Evolutionary conservation across 2,329 filamentous ascomycete genomes (phyloP).

Genomic region (Pestalotiopsis sp.): DNA sequence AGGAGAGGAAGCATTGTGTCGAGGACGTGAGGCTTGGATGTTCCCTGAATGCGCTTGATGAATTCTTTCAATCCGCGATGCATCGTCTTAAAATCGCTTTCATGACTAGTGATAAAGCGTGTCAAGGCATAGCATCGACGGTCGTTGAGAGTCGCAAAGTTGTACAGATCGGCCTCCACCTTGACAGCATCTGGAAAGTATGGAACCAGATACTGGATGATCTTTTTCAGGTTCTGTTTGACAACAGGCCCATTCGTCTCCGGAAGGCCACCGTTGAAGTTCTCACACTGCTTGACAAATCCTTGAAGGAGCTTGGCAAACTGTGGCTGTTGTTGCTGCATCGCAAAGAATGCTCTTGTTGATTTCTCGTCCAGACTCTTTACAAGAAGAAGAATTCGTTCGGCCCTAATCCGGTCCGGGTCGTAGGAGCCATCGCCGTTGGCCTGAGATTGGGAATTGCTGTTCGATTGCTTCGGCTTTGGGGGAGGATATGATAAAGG

Average conservation of each 20-base stretch:
- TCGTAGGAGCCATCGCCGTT: slow-evolving; percentile 52
- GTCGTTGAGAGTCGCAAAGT: slow-evolving; percentile 89
- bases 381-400: slow-evolving; percentile 80
- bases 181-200: slow-evolving; percentile 75
- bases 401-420: slow-evolving; percentile 75
- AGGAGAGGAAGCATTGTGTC: slow-evolving; percentile 82
- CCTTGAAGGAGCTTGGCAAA: slow-evolving; percentile 72
- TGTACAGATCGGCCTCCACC: slow-evolving; percentile 76
- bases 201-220: slow-evolving; percentile 71
- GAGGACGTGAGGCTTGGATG: slow-evolving; percentile 63
- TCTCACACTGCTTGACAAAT: slow-evolving; percentile 83
- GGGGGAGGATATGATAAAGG: slow-evolving; percentile 82
- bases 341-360: slow-evolving; percentile 84
- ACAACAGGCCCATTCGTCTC: slow-evolving; percentile 69
- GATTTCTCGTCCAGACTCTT: slow-evolving; percentile 75
- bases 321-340: slow-evolving; percentile 75
- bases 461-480: slow-evolving; percentile 57
- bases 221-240: slow-evolving; percentile 69
- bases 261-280: slow-evolving; percentile 84
- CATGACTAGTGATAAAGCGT: slow-evolving; percentile 78
- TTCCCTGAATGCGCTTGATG: slow-evolving; percentile 74
- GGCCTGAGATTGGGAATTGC: slow-evolving; percentile 53
- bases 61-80: slow-evolving; percentile 89
- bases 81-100: slow-evolving; percentile 90
- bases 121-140: slow-evolving; percentile 87